These are phyloP conservation scores for Zancudomyces culisetae DNA, from an alignment of 371 early-diverging fungal species.

Conservation along the genomic window DNA sequence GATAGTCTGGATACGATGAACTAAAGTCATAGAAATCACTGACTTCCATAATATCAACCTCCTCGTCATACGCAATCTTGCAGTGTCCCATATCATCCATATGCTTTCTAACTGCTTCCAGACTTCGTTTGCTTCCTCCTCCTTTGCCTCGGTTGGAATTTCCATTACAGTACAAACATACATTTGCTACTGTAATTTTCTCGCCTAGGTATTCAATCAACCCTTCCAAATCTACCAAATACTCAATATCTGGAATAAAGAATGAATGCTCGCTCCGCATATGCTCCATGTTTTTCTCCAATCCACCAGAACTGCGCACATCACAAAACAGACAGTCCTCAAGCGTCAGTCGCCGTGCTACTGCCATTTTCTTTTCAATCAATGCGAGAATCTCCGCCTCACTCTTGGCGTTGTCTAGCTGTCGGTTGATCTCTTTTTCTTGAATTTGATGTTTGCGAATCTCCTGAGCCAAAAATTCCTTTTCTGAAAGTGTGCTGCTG, in stretches of 20 bases:
- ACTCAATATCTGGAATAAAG: conserved; percentile 92
- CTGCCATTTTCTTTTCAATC: conserved; percentile 50
- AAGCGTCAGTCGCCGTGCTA: conserved; percentile 36
- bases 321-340: conserved; percentile 73
- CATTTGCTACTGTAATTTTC: conserved; percentile 78
- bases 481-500: background rate
- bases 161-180: conserved; percentile 88
- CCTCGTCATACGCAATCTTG: conserved; percentile 80
- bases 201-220: conserved; percentile 79
- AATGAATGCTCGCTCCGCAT: conserved; percentile 80
- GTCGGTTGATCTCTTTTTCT: conserved; percentile 16
- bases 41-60: conserved; percentile 72
- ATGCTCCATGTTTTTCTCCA: conserved; percentile 71
- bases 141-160: conserved; percentile 70
- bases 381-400: conserved; percentile 36
- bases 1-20: conserved; percentile 41
- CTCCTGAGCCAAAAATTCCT: background rate
- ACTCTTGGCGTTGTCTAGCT: conserved; percentile 30
- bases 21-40: conserved; percentile 86
- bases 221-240: conserved; percentile 67
- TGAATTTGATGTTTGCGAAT: conserved; percentile 17
- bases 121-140: conserved; percentile 48
- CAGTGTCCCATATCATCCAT: conserved; percentile 91
- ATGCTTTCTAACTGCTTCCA: conserved; percentile 84
- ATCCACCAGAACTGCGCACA: conserved; percentile 34